Evolutionary conservation across 371 early-diverging fungal genomes (phyloP), one percentile per base, ranked within the genome.

Genomic region (Haplosporangium sp.): DNA sequence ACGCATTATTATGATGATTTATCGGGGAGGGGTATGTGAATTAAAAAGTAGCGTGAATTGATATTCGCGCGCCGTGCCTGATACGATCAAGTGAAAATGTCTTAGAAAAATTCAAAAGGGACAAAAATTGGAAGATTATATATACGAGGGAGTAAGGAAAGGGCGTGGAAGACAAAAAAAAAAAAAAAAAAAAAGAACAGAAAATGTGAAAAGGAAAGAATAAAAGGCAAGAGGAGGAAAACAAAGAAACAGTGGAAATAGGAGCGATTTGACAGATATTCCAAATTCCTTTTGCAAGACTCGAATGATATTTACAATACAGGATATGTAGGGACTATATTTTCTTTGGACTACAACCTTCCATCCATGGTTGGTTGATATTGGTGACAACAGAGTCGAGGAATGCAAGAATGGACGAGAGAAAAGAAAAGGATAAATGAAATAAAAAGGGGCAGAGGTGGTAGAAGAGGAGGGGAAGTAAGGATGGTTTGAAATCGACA

Each of bases 1-100:
- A 65, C 72, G 72, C 72, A 72, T 72, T 9, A 20, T 58, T 51
- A 21, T 46, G 11, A 46, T 14, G 11, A n/a, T 46, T 5, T 46
- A 46, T 46, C 46, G 5, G 11, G 10, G 46, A 46, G 46, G n/a
- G 11, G 11, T 9, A n/a, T 46, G 46, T 11, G 46, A 46, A 14
- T 12, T 10, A n/a, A 46, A 14, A 1, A 5, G 46, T 46, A 10
- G 5, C 16, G 5, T 46, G 46, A 12, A 46, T 14, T 12, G 46
- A 46, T 46, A 9, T 46, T 12, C 12, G n/a, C 5, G 46, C 5
- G 46, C 46, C 16, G n/a, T 46, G 46, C 11, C 10, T 5, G 46
- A 29, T 29, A 29, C 4, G 29, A 29, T 29, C 29, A 29, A 14
- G 46, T n/a, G 16, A 46, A 45, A 46, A 46, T 46, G 46, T n/a